Conservation (phyloP, 768 basidiomycete species). For the Boletus insuetus region DNA sequence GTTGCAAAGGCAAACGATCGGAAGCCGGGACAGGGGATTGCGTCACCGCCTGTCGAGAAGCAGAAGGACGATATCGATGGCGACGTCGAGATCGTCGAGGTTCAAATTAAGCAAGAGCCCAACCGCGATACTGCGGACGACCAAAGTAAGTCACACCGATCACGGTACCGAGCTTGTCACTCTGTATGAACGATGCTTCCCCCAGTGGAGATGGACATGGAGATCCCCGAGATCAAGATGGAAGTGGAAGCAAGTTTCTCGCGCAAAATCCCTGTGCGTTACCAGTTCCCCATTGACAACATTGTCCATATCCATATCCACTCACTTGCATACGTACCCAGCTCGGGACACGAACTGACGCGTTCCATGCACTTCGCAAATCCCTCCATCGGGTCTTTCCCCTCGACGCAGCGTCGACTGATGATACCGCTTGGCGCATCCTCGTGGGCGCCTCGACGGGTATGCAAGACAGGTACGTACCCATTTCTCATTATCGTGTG, state of each 20-base stretch:
- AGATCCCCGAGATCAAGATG: conserved; percentile 31
- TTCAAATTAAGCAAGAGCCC: neutral
- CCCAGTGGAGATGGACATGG: conserved; percentile 8
- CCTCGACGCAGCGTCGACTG: conserved; percentile 1
- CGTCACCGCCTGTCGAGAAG: neutral
- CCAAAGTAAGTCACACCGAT: neutral
- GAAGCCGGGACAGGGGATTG: neutral
- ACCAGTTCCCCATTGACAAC: neutral
- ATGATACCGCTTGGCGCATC: conserved; percentile 28
- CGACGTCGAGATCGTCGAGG: conserved; percentile 14
- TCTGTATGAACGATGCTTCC: neutral
- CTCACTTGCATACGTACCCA: conserved; percentile 15
- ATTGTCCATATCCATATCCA: neutral
- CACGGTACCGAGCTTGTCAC: neutral
- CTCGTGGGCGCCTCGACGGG: conserved; percentile 13
- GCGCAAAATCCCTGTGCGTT: conserved; percentile 40
- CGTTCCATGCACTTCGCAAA: conserved; percentile 40
- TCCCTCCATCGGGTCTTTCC: conserved; percentile 32
- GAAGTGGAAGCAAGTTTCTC: conserved; percentile 42
- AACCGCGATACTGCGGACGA: neutral
- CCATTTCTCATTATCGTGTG: too few relatives aligned
- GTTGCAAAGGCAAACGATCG: neutral
- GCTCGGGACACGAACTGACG: conserved; percentile 35
- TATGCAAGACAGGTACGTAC: conserved; percentile 24
- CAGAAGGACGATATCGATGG: neutral